Conservation (phyloP, 2,329 filamentous ascomycete genomes). For the Lasiodiplodia hormozganensis region DNA sequence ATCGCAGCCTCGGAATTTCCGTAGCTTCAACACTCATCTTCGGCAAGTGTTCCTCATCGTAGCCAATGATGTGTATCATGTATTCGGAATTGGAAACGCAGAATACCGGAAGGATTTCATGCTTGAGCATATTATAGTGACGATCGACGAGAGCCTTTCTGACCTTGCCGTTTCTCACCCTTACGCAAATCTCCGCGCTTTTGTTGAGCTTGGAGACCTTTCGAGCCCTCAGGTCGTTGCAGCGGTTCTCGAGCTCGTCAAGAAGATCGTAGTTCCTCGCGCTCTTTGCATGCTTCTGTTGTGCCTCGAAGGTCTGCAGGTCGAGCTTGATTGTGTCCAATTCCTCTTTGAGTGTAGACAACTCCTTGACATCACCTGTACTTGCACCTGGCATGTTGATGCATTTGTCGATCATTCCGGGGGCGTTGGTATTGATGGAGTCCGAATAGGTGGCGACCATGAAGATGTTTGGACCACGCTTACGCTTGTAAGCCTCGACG, state of each 20-base stretch:
- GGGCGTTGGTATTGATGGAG: neutral
- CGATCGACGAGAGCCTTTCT: neutral
- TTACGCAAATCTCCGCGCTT: neutral
- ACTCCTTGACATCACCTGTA: neutral
- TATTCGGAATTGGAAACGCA: constrained; percentile 40
- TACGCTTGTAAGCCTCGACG: no score
- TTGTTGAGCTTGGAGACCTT: no score
- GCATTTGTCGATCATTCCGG: neutral
- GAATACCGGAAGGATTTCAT: constrained; percentile 29
- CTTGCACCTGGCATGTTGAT: neutral
- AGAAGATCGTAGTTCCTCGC: neutral
- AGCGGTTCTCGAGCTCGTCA: no score
- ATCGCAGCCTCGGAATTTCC: no score
- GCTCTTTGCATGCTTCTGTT: neutral
- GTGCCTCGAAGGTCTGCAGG: neutral
- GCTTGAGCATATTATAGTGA: constrained; percentile 31
- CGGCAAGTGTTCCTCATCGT: no score
- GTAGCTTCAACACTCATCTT: no score
- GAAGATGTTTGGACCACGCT: no score
- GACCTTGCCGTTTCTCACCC: constrained; percentile 32
- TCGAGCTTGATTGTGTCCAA: neutral
- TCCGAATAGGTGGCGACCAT: no score
- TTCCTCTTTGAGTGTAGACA: neutral
- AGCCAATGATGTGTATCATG: no score
- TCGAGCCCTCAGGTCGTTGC: neutral